A percentile compares a stretch with the other conserved stretches of the same genome.
These are phyloP conservation scores for Amanita fuliginea DNA, from an alignment of 768 basidiomycete genomes.

Conservation along the genomic window DNA sequence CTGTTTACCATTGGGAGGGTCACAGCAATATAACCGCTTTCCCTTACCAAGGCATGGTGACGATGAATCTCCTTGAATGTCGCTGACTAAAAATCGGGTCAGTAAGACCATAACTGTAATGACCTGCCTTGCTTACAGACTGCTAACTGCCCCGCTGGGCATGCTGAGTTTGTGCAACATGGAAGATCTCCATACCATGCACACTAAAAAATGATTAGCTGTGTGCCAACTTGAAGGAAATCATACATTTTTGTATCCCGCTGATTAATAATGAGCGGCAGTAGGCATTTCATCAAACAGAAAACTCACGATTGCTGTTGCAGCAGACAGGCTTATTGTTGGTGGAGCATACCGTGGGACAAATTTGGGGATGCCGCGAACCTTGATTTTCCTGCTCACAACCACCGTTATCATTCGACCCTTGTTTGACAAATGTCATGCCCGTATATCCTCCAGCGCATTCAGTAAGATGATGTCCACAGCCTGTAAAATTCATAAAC, in stretches of 20 bases:
- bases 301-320: slow-evolving; percentile 5
- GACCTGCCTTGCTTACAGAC: slow-evolving; percentile 10
- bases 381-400: slow-evolving; percentile 6
- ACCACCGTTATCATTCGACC: slow-evolving; percentile 7
- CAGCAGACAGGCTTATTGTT: slow-evolving; percentile 11
- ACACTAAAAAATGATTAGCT: neutral
- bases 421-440: slow-evolving; percentile 9
- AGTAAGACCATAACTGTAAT: neutral
- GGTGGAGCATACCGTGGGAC: slow-evolving; percentile 8
- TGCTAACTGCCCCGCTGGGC: slow-evolving; percentile 8
- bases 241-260: neutral
- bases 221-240: neutral
- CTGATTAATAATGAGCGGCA: neutral
- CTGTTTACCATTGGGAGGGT: slow-evolving; percentile 8
- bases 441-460: slow-evolving; percentile 7
- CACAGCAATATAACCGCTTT: slow-evolving; percentile 11
- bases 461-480: neutral
- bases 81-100: slow-evolving; percentile 9
- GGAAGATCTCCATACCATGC: neutral
- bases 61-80: slow-evolving; percentile 13
- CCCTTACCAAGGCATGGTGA: slow-evolving; percentile 9
- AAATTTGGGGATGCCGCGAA: neutral
- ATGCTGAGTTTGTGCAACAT: neutral
- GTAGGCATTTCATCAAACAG: neutral
- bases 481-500: slow-evolving; percentile 2